These are phyloP conservation scores for maize (Zea mays) DNA, from an alignment of 176 grass and related monocot genomes.

Conservation along the genomic window DNA sequence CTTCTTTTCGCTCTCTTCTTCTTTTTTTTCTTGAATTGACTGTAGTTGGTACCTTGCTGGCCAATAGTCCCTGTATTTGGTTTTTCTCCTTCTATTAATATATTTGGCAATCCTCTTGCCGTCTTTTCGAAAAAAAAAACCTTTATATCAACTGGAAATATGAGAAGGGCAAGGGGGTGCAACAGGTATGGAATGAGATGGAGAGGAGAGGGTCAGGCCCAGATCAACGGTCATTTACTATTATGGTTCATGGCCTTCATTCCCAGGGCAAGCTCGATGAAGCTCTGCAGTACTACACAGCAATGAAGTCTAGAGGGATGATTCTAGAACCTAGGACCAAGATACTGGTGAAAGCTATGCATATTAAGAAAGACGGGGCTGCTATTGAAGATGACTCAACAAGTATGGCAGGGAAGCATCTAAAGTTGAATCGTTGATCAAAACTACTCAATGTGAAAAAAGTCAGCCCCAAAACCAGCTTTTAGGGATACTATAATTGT, in stretches of 20 bases:
- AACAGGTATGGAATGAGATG: slow-evolving; percentile 63
- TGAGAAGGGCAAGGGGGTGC: slow-evolving; percentile 53
- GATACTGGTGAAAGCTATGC: slow-evolving; percentile 61
- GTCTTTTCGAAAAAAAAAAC: no score
- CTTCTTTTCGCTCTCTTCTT: no score
- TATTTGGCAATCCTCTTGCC: no score
- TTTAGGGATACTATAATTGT: no score
- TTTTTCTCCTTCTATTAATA: no score
- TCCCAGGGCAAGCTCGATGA: slow-evolving; percentile 60
- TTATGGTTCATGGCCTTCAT: slow-evolving; percentile 71
- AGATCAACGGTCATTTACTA: slow-evolving; percentile 71
- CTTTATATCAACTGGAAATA: slow-evolving; percentile 61
- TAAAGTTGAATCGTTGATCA: slow-evolving; percentile 34
- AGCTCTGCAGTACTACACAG: slow-evolving; percentile 59
- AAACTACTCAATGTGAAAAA: slow-evolving; percentile 26
- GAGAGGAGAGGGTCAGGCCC: slow-evolving; percentile 64
- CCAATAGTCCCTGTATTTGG: no score
- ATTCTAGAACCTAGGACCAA: slow-evolving; percentile 70
- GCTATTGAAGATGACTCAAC: slow-evolving; percentile 27
- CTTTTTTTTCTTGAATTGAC: no score
- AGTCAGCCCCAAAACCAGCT: no score
- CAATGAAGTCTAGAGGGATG: slow-evolving; percentile 70
- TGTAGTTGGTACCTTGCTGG: no score
- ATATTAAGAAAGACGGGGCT: slow-evolving; percentile 50
- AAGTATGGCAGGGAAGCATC: slow-evolving; percentile 10